Conservation (phyloP, 805 yeast genomes). For the Nadsonia fulvescens region DNA sequence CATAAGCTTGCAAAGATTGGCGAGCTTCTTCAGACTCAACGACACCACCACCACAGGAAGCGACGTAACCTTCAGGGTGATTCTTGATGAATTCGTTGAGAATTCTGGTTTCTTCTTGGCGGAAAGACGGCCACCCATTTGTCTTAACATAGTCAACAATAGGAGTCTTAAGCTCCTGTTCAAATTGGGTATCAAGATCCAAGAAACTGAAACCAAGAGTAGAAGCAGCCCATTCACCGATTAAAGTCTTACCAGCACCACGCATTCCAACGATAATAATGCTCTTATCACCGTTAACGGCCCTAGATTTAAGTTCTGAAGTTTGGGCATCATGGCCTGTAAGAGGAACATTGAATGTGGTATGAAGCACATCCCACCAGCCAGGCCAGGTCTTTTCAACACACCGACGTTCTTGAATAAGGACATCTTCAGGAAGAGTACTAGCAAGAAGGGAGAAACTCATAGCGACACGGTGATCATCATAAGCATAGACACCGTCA, state of each 20-base stretch:
- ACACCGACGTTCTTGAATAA: conserved; percentile 72
- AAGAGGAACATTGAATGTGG: conserved; percentile 41
- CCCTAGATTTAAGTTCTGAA: conserved; percentile 4
- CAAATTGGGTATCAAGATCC: conserved; percentile 66
- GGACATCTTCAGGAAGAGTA: conserved; percentile 39
- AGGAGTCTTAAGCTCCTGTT: conserved; percentile 25
- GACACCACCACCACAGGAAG: conserved; percentile 94
- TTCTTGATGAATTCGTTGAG: conserved; percentile 30
- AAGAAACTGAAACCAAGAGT: conserved; percentile 39
- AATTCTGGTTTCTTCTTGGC: conserved; percentile 43
- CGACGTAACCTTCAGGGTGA: conserved; percentile 36
- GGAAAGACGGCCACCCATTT: conserved; percentile 79
- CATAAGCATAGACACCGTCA: conserved; percentile 61
- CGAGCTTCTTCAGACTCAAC: conserved; percentile 66
- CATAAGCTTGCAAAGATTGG: conserved; percentile 36
- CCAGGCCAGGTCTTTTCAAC: conserved; percentile 99
- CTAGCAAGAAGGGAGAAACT: conserved; percentile 81
- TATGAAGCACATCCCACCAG: conserved; percentile 91
- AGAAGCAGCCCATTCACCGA: conserved; percentile 62
- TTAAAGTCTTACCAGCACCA: conserved; percentile 88
- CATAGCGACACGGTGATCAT: conserved; percentile 98
- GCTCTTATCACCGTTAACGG: conserved; percentile 19
- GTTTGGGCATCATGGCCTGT: conserved; percentile 58
- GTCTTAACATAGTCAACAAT: conserved; percentile 32
- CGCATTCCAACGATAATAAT: conserved; percentile 89